Conservation (phyloP, 306 rosid genomes). For the Amphicarpaea edgeworthii region DNA sequence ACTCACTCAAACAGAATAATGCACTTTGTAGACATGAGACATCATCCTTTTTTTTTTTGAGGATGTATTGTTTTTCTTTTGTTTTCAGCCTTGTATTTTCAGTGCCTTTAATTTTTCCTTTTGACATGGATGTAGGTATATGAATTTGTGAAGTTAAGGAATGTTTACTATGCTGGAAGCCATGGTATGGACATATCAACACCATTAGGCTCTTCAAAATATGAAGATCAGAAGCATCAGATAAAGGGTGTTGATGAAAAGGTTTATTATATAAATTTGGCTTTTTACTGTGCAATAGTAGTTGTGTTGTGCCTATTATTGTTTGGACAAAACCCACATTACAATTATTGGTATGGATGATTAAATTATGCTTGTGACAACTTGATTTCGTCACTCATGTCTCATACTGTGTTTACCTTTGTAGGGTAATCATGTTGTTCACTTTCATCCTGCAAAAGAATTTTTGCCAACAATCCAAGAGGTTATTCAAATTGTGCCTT, state of each 20-base stretch:
- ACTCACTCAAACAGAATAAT: conserved; percentile 4
- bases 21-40: not conserved
- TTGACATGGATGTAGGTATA: conserved; percentile 53
- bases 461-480: conserved; percentile 54
- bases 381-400: conserved; percentile 14
- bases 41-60: not conserved
- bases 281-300: not conserved
- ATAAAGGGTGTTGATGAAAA: conserved; percentile 54
- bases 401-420: not conserved
- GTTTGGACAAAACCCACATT: not conserved
- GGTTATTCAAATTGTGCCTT: conserved; percentile 38
- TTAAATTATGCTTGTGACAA: conserved; percentile 2
- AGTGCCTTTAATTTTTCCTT: not conserved
- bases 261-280: conserved; percentile 40
- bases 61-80: not conserved
- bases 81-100: not conserved
- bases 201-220: conserved; percentile 54
- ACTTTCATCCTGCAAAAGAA: conserved; percentile 60
- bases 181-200: conserved; percentile 82
- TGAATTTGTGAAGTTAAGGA: conserved; percentile 60
- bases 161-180: conserved; percentile 71
- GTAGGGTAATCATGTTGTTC: conserved; percentile 61
- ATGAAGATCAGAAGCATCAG: conserved; percentile 49
- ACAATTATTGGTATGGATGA: not conserved
- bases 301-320: not conserved